Evolutionary conservation across 139 green algal genomes (phyloP).

Genomic region (Edaphochlamys debaryana): DNA sequence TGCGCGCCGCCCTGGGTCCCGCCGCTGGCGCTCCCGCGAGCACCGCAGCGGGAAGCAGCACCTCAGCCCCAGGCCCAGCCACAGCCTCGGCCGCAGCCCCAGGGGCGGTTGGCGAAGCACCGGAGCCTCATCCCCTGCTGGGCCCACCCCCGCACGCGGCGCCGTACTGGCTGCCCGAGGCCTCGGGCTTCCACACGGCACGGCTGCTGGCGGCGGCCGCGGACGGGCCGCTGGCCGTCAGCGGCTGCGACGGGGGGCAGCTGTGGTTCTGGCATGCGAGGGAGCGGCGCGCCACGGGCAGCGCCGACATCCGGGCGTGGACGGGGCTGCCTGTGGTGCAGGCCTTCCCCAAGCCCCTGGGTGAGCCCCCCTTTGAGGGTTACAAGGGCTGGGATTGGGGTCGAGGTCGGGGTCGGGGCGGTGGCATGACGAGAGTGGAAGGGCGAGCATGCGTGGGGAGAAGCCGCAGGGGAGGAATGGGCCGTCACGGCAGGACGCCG

Average conservation of each 20-base stretch:
- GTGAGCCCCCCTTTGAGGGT: neutral
- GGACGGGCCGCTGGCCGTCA: conserved; percentile 8
- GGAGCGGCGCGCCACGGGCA: neutral
- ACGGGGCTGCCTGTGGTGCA: neutral
- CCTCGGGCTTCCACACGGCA: neutral
- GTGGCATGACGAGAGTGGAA: too few species aligned
- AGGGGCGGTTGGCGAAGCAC: neutral
- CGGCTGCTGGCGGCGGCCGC: conserved; percentile 34
- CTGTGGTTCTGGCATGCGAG: neutral
- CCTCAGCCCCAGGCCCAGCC: too few species aligned
- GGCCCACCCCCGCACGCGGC: too few species aligned
- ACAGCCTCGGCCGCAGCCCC: neutral
- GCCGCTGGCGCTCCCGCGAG: too few species aligned
- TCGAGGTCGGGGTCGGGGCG: too few species aligned
- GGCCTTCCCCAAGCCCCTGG: neutral
- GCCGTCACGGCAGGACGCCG: too few species aligned
- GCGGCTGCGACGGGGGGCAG: conserved; percentile 24
- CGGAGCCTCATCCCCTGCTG: neutral
- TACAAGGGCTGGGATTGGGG: too few species aligned
- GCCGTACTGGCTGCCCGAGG: conserved; percentile 13
- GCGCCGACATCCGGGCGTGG: neutral
- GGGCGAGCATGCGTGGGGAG: too few species aligned
- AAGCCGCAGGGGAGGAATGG: too few species aligned
- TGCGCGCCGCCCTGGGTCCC: neutral
- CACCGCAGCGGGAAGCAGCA: too few species aligned